Percentiles rank a stretch among this genome's conserved stretches.
Evolutionary conservation across 2,329 filamentous ascomycete genomes (phyloP).

Genomic region (Capronia epimyces): DNA sequence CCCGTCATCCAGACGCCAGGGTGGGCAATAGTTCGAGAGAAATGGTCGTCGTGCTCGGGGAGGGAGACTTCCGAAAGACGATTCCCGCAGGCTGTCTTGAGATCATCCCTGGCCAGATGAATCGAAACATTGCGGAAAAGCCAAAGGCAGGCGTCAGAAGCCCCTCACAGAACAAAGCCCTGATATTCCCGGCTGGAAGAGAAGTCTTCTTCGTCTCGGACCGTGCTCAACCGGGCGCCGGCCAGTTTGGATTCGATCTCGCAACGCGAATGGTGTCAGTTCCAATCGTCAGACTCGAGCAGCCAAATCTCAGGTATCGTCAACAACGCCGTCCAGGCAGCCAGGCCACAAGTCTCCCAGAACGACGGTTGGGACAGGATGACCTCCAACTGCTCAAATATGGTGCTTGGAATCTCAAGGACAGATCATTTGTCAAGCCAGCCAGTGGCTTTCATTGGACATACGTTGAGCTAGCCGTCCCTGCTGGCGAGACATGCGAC

Average conservation of each 20-base stretch:
- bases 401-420: conserved; percentile 7
- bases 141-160: neutral
- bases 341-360: neutral
- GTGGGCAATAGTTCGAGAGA: neutral
- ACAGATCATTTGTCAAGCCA: neutral
- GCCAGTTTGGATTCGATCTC: neutral
- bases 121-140: neutral
- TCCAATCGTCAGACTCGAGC: neutral
- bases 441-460: conserved; percentile 4
- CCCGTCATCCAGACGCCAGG: neutral
- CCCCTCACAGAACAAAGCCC: conserved; percentile 1
- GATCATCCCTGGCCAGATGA: conserved; percentile 17
- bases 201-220: neutral
- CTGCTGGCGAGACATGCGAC: neutral
- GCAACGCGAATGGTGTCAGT: conserved; percentile 3
- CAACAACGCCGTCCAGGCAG: neutral
- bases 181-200: conserved; percentile 3
- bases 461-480: neutral
- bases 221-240: neutral
- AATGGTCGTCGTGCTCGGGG: conserved; percentile 3
- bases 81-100: conserved; percentile 5
- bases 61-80: neutral
- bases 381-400: neutral
- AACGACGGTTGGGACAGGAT: neutral
- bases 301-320: conserved; percentile 3